These are phyloP conservation scores for Stramenopiles sp. DNA, from an alignment of 352 stramenopile species.

Conservation along the genomic window DNA sequence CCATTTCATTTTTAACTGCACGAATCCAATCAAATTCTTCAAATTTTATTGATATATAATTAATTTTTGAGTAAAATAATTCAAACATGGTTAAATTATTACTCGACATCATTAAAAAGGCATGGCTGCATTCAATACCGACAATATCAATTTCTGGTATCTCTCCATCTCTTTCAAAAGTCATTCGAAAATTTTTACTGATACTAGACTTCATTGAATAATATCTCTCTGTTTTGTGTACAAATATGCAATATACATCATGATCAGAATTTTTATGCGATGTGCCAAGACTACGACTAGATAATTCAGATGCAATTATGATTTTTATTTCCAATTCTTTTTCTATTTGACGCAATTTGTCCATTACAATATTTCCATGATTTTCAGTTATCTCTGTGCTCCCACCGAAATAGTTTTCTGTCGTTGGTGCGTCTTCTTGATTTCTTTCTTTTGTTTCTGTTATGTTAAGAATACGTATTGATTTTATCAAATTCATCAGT, in stretches of 20 bases:
- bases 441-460: neutral
- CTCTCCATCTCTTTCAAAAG: neutral
- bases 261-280: neutral
- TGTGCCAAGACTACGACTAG: neutral
- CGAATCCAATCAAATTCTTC: neutral
- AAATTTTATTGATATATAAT: neutral
- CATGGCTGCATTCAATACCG: neutral
- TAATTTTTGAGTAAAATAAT: neutral
- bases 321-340: conserved; percentile 2
- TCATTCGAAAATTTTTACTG: neutral
- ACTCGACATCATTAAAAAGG: neutral
- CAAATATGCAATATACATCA: neutral
- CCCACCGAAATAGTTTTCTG: too few species aligned
- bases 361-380: neutral
- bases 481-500: neutral
- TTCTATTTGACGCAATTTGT: neutral
- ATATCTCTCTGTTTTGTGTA: neutral
- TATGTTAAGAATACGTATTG: neutral
- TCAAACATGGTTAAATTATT: neutral
- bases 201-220: neutral
- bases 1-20: neutral
- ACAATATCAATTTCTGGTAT: neutral
- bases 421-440: neutral
- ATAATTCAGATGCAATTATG: neutral
- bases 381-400: too few species aligned